Conservation (phyloP, 352 stramenopile genomes). For the Globisporangium rhizosaccharum region DNA sequence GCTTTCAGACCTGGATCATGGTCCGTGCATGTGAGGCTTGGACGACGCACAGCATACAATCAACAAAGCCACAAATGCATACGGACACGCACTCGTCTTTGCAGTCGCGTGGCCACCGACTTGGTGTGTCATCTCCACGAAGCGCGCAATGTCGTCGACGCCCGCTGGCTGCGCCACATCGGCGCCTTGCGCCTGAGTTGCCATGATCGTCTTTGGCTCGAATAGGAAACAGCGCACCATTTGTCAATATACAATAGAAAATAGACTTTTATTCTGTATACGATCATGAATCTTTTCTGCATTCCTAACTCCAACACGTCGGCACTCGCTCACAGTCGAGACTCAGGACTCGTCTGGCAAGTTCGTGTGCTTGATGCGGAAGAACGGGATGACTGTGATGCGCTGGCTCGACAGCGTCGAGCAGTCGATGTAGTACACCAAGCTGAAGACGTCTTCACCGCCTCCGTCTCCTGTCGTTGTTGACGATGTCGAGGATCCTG, state of each 20-base stretch:
- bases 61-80: neutral
- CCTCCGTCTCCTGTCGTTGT: neutral
- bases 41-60: neutral
- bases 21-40: neutral
- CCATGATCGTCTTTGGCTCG: no score
- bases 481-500: neutral
- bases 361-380: constrained; percentile 5
- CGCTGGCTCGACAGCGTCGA: neutral
- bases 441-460: neutral
- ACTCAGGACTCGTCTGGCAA: neutral
- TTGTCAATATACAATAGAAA: no score
- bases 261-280: no score
- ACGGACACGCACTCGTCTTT: constrained; percentile 56
- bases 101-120: constrained; percentile 71
- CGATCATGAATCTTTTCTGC: no score
- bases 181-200: neutral
- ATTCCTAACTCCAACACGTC: neutral
- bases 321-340: neutral
- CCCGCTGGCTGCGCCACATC: neutral
- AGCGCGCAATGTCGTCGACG: constrained; percentile 13
- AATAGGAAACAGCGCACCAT: no score
- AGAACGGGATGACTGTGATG: constrained; percentile 7
- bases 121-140: constrained; percentile 64
- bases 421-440: neutral
- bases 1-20: constrained; percentile 45